These are phyloP conservation scores for Diaporthe ampelina DNA, from an alignment of 2,329 filamentous ascomycete genomes.

Conservation along the genomic window DNA sequence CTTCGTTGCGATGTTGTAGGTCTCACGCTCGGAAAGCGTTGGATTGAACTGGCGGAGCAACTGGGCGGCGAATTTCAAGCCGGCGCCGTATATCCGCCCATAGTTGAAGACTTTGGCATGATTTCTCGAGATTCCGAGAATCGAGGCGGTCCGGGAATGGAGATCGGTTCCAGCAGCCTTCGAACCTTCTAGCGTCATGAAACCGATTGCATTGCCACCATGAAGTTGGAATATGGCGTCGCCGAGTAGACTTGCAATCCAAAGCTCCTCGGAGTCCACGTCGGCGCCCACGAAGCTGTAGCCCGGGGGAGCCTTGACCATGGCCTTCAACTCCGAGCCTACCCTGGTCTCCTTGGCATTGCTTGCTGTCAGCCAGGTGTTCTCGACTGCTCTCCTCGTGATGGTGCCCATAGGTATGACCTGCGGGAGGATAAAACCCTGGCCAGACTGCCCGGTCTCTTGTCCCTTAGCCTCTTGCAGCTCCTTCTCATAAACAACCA, in stretches of 20 bases:
- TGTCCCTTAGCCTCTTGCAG: slow-evolving; percentile 45
- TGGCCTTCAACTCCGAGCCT: slow-evolving; percentile 95
- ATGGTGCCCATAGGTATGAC: slow-evolving; percentile 99
- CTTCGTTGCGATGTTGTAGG: slow-evolving; percentile 79
- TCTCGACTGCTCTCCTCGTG: slow-evolving; percentile 93
- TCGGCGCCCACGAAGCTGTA: slow-evolving; percentile 97
- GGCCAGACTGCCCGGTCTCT: slow-evolving; percentile 44
- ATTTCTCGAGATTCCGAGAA: slow-evolving; percentile 93
- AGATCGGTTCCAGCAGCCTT: slow-evolving; percentile 95
- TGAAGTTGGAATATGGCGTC: slow-evolving; percentile 96
- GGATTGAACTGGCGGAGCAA: slow-evolving; percentile 96
- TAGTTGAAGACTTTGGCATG: slow-evolving; percentile 99
- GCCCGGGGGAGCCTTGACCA: slow-evolving; percentile 91
- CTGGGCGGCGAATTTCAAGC: slow-evolving; percentile 91
- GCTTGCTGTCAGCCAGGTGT: slow-evolving; percentile 97
- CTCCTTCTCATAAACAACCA: slow-evolving; percentile 89
- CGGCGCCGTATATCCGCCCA: slow-evolving; percentile 98
- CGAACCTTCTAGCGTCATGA: slow-evolving; percentile 98
- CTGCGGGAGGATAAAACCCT: slow-evolving; percentile 93
- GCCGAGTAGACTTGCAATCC: slow-evolving; percentile 96
- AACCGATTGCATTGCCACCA: slow-evolving; percentile 96
- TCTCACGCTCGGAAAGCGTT: slow-evolving; percentile 82
- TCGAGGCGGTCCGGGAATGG: slow-evolving; percentile 92
- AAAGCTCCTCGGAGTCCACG: slow-evolving; percentile 96
- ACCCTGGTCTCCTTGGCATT: slow-evolving; percentile 98